These are phyloP conservation scores for Coleophoma eucalyptorum DNA, from an alignment of 2,329 filamentous ascomycete genomes.

Conservation along the genomic window DNA sequence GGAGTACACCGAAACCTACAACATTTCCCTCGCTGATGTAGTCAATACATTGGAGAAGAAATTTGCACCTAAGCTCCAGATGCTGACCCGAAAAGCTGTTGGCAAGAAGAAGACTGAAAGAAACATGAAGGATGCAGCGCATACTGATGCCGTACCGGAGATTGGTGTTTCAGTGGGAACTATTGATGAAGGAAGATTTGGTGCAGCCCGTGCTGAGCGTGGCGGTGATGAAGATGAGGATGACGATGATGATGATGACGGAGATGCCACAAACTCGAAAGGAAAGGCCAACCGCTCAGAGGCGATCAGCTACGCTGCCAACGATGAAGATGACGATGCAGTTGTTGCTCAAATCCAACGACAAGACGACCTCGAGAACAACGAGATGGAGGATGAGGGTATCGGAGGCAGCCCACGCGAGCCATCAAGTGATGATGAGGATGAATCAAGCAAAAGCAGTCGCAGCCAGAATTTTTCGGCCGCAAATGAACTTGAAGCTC, in stretches of 20 bases:
- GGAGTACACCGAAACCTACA: constrained; percentile 84
- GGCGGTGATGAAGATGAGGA: constrained; percentile 58
- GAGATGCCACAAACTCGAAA: constrained; percentile 73
- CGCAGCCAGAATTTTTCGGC: constrained; percentile 15
- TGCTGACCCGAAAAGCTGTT: constrained; percentile 70
- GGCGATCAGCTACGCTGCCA: constrained; percentile 84
- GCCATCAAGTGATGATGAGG: constrained; percentile 25
- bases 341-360: constrained; percentile 62
- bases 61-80: constrained; percentile 70
- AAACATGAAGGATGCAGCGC: constrained; percentile 46
- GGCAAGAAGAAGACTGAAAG: constrained; percentile 73
- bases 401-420: constrained; percentile 45
- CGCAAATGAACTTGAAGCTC: constrained; percentile 46
- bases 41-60: constrained; percentile 75
- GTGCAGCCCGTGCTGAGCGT: constrained; percentile 32
- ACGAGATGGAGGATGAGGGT: constrained; percentile 50
- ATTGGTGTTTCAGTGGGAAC: constrained; percentile 62
- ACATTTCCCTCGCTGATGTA: constrained; percentile 75
- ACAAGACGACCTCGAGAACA: constrained; percentile 54
- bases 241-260: constrained; percentile 64
- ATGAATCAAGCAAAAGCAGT: constrained; percentile 30
- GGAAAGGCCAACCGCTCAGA: constrained; percentile 72
- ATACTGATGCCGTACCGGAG: constrained; percentile 70
- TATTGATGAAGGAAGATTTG: constrained; percentile 44
- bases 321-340: constrained; percentile 85